Conservation (phyloP, 1,139 yeast genomes). For the Hemisphaericaspora xylanilytica region DNA sequence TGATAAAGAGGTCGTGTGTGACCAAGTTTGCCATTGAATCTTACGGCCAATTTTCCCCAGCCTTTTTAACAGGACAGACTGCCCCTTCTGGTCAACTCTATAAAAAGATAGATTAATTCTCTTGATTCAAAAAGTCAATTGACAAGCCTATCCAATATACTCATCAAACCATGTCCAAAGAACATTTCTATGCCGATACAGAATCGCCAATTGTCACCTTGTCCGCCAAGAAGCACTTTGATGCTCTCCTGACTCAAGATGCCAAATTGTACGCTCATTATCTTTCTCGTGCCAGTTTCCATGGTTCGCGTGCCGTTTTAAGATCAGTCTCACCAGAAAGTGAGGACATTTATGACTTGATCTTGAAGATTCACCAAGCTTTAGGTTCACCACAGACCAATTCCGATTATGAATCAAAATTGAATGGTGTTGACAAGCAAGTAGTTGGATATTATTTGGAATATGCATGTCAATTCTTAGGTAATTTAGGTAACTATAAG, state of each 20-base stretch:
- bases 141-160: background rate
- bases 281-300: conserved; percentile 77
- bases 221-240: conserved; percentile 45
- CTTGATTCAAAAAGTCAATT: background rate
- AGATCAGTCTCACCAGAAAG: conserved; percentile 85
- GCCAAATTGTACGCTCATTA: conserved; percentile 73
- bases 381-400: conserved; percentile 45
- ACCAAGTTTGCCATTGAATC: background rate
- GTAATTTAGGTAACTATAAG: conserved; percentile 83
- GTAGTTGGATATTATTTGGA: conserved; percentile 57
- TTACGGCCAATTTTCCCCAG: too few relatives aligned
- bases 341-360: conserved; percentile 68
- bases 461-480: conserved; percentile 75
- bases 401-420: conserved; percentile 40
- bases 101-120: too few relatives aligned
- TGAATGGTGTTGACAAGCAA: conserved; percentile 28
- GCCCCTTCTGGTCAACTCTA: too few relatives aligned
- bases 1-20: too few relatives aligned
- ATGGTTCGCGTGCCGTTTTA: conserved; percentile 75
- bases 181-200: conserved; percentile 36
- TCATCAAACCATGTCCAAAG: conserved; percentile 15
- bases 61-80: too few relatives aligned
- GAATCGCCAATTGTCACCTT: conserved; percentile 44
- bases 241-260: conserved; percentile 31
- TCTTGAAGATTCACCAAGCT: conserved; percentile 53